Evolutionary conservation across 2,329 filamentous ascomycete species (phyloP).

Genomic region (Elsinoe arachidis): DNA sequence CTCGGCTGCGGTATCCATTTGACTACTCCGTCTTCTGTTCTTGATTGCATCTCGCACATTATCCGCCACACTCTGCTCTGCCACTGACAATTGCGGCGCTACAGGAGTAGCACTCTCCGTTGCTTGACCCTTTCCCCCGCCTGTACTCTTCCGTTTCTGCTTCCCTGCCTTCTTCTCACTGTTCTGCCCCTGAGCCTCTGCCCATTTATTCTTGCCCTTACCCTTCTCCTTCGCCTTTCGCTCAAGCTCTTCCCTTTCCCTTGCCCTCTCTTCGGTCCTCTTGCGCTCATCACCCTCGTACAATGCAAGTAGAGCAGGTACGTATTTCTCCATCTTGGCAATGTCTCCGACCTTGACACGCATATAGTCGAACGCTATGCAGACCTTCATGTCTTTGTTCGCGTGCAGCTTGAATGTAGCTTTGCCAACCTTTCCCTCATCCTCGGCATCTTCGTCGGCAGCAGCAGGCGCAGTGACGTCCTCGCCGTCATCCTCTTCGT

Average conservation of each 20-base stretch:
- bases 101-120: not conserved
- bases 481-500: constrained; percentile 14
- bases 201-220: constrained; percentile 18
- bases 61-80: not conserved
- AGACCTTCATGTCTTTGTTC: constrained; percentile 51
- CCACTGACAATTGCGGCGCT: not conserved
- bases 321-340: constrained; percentile 54
- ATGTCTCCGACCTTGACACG: constrained; percentile 62
- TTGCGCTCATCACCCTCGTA: constrained; percentile 40
- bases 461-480: not conserved
- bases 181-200: not conserved
- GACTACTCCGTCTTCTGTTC: not conserved
- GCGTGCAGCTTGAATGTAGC: constrained; percentile 29
- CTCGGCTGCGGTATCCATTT: not conserved
- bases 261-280: constrained; percentile 20
- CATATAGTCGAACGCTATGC: constrained; percentile 76
- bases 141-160: not conserved
- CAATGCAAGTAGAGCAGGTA: constrained; percentile 50
- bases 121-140: not conserved
- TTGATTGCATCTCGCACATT: not conserved
- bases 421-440: constrained; percentile 12
- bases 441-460: constrained; percentile 16
- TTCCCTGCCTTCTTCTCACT: not conserved
- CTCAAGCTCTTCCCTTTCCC: constrained; percentile 16
- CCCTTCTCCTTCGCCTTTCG: constrained; percentile 22